Conservation (phyloP, 2,329 filamentous ascomycete genomes). For the Torrubiella hemipterigena region DNA sequence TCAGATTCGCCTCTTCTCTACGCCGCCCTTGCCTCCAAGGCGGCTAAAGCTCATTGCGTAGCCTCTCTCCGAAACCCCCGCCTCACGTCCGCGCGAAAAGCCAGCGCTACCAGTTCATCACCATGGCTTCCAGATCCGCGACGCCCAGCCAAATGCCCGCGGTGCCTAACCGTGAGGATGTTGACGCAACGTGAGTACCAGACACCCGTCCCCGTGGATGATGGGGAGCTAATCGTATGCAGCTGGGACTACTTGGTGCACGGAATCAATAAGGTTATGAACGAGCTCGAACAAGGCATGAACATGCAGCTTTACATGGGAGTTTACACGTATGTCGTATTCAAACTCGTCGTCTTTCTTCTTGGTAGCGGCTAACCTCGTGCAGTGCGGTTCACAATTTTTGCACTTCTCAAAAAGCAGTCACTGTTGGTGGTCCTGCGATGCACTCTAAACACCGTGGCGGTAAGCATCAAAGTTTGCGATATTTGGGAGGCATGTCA, state of each 20-base stretch:
- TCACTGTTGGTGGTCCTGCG: slow-evolving; percentile 40
- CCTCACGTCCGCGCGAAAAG: slow-evolving; percentile 2
- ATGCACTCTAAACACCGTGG: slow-evolving; percentile 38
- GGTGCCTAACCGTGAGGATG: slow-evolving; percentile 50
- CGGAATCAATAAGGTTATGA: slow-evolving; percentile 89
- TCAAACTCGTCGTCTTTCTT: too few species aligned
- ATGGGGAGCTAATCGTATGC: slow-evolving; percentile 15
- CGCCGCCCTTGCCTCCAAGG: slow-evolving; percentile 1
- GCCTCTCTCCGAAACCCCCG: slow-evolving; percentile 4
- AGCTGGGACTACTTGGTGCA: slow-evolving; percentile 86
- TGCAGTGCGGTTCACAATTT: slow-evolving; percentile 92
- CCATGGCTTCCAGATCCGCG: slow-evolving; percentile 23
- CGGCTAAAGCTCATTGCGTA: not conserved
- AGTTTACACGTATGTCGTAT: slow-evolving; percentile 72
- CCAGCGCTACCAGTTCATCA: slow-evolving; percentile 4
- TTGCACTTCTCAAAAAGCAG: slow-evolving; percentile 93
- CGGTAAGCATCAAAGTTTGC: slow-evolving; percentile 32
- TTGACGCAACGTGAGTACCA: slow-evolving; percentile 33
- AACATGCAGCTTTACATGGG: slow-evolving; percentile 98
- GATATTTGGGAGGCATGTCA: too few species aligned
- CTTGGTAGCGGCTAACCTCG: too few species aligned
- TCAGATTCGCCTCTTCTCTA: slow-evolving; percentile 3
- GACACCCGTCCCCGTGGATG: too few species aligned
- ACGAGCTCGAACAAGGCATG: slow-evolving; percentile 79
- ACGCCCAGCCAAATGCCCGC: slow-evolving; percentile 37